Evolutionary conservation across 192 early-diverging fungal species (phyloP).

Genomic region (Podila verticillata): DNA sequence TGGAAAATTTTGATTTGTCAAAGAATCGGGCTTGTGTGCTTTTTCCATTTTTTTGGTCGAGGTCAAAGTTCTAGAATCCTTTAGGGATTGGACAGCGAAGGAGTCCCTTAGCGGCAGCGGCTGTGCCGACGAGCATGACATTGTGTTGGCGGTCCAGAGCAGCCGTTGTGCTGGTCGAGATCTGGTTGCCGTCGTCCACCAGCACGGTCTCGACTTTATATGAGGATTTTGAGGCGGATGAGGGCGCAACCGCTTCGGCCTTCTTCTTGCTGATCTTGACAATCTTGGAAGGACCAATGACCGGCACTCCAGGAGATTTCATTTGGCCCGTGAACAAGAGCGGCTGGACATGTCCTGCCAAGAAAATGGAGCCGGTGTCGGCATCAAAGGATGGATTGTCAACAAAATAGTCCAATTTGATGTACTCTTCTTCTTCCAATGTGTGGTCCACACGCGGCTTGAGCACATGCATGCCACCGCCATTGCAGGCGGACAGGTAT

Average conservation of each 20-base stretch:
- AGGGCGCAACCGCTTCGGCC: background rate
- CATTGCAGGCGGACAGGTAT: constrained; percentile 36
- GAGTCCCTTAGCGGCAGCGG: constrained; percentile 17
- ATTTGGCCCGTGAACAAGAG: background rate
- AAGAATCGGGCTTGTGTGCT: background rate
- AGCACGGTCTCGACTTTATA: constrained; percentile 31
- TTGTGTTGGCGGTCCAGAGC: constrained; percentile 44
- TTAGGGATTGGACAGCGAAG: constrained; percentile 32
- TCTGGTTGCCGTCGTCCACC: constrained; percentile 31
- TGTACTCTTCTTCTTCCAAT: constrained; percentile 2
- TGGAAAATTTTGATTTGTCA: no score
- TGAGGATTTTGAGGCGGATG: background rate
- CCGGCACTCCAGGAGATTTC: background rate
- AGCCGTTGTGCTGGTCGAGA: constrained; percentile 22
- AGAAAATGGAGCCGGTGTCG: constrained; percentile 11
- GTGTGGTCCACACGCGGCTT: constrained; percentile 1
- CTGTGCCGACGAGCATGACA: constrained; percentile 37
- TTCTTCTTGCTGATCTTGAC: constrained; percentile 32
- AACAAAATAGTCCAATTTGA: constrained; percentile 37
- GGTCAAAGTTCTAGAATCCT: constrained; percentile 3
- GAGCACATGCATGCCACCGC: constrained; percentile 21
- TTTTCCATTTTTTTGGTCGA: constrained; percentile 63
- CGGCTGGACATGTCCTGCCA: constrained; percentile 23
- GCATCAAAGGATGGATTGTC: constrained; percentile 36
- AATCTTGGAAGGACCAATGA: constrained; percentile 20